phyloP scores from a whole-genome alignment of 257 asterid species.

The Plantago major region DNA sequence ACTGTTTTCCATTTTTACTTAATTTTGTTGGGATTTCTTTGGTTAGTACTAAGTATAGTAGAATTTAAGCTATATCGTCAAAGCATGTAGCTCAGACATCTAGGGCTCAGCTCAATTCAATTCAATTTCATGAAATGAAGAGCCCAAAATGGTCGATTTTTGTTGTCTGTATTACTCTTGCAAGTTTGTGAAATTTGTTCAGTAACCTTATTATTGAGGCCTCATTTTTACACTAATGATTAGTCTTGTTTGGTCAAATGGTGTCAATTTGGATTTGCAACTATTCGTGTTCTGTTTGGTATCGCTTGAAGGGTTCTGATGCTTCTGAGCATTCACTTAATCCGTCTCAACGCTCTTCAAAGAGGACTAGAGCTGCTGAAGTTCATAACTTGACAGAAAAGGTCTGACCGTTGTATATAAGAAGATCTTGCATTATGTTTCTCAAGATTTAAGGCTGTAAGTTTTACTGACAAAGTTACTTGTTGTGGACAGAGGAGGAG shows the following conservation, averaged over 20 bases:
- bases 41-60: too few species aligned
- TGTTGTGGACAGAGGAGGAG: slow-evolving; percentile 77
- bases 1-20: too few species aligned
- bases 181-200: slow-evolving; percentile 5
- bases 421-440: slow-evolving; percentile 12
- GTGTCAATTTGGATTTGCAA: slow-evolving; percentile 15
- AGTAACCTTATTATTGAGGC: neutral
- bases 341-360: slow-evolving; percentile 57
- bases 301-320: slow-evolving; percentile 50
- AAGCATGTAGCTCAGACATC: too few species aligned
- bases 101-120: slow-evolving; percentile 26
- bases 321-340: slow-evolving; percentile 39
- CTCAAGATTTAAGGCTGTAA: neutral
- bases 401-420: slow-evolving; percentile 32
- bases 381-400: slow-evolving; percentile 91
- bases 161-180: neutral
- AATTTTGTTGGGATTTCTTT: too few species aligned
- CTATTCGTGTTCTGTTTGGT: slow-evolving; percentile 6
- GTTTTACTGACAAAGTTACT: slow-evolving; percentile 17
- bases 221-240: too few species aligned
- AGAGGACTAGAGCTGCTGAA: slow-evolving; percentile 94
- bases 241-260: neutral
- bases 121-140: too few species aligned
- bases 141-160: too few species aligned
- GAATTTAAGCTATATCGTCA: too few species aligned